A percentile compares a stretch with the other conserved stretches of the same genome.
phyloP scores from a whole-genome alignment of 495 filamentous ascomycete genomes.

The Aspergillus kassunensis region DNA sequence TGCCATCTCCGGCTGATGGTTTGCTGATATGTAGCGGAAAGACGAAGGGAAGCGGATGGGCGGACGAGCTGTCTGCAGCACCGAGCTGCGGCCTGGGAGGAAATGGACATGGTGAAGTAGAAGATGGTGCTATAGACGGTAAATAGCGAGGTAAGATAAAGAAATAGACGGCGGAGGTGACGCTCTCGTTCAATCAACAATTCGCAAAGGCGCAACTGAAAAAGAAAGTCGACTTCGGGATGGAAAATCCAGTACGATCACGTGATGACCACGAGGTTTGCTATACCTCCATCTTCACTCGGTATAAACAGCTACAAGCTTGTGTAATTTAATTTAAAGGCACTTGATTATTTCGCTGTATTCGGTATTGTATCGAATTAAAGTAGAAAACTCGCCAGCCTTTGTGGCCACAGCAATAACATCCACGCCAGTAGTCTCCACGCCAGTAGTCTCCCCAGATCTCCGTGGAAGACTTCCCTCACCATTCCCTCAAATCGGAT shows the following conservation, averaged over 20 bases:
- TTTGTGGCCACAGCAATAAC: background rate
- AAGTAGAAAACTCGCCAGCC: background rate
- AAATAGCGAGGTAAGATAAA: slow-evolving; percentile 3
- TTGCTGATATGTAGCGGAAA: slow-evolving; percentile 43
- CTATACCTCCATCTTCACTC: background rate
- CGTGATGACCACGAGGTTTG: slow-evolving; percentile 20
- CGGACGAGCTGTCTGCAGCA: slow-evolving; percentile 46
- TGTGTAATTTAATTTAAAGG: background rate
- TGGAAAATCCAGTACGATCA: slow-evolving; percentile 40
- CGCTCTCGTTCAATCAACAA: slow-evolving; percentile 13
- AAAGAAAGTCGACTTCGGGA: slow-evolving; percentile 29
- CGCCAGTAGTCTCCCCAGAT: background rate
- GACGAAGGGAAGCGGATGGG: slow-evolving; percentile 43
- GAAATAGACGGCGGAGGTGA: slow-evolving; percentile 14
- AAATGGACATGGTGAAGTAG: slow-evolving; percentile 37
- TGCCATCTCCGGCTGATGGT: slow-evolving; percentile 45
- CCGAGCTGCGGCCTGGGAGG: slow-evolving; percentile 41
- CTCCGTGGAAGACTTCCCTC: background rate
- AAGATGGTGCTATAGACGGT: background rate
- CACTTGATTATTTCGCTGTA: too few species aligned
- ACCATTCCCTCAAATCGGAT: slow-evolving; percentile 14
- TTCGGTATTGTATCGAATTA: background rate
- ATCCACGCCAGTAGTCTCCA: background rate
- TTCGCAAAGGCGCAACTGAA: slow-evolving; percentile 19
- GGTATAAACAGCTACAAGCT: background rate